Percentiles rank a stretch among this genome's conserved stretches.
phyloP scores from a whole-genome alignment of 2,329 filamentous ascomycete species.

The Aspergillus neoniger region DNA sequence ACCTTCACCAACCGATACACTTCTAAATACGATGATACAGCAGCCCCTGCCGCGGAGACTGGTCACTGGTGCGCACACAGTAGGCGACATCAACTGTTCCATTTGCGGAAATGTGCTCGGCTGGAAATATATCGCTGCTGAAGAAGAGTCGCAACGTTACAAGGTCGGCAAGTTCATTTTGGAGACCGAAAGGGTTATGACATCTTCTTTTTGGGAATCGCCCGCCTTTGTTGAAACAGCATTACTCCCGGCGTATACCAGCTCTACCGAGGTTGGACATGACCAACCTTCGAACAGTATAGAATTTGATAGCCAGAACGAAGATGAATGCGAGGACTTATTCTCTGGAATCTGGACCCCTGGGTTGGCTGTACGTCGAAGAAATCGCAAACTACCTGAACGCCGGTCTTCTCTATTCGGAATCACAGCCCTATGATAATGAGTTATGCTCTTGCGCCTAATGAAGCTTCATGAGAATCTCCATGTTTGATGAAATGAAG shows the following conservation, averaged over 20 bases:
- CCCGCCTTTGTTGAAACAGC: constrained; percentile 17
- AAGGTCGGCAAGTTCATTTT: constrained; percentile 69
- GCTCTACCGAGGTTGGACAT: constrained; percentile 7
- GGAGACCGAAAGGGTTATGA: constrained; percentile 59
- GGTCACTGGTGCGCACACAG: constrained; percentile 64
- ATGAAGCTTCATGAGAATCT: background rate
- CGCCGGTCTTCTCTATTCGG: constrained; percentile 29
- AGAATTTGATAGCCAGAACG: constrained; percentile 66
- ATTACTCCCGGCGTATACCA: background rate
- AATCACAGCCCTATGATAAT: constrained; percentile 17
- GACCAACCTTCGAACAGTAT: constrained; percentile 37
- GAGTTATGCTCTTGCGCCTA: background rate
- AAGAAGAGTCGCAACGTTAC: constrained; percentile 63
- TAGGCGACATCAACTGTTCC: constrained; percentile 60
- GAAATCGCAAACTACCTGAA: constrained; percentile 42
- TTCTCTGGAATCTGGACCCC: constrained; percentile 65
- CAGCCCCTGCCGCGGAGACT: constrained; percentile 60
- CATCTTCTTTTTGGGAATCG: constrained; percentile 56
- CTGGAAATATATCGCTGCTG: constrained; percentile 66
- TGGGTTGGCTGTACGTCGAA: constrained; percentile 50
- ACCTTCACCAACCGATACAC: constrained; percentile 36
- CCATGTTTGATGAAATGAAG: background rate
- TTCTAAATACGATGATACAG: constrained; percentile 62
- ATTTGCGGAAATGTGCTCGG: constrained; percentile 60
- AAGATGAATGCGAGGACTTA: constrained; percentile 67